Evolutionary conservation across 1,284 basidiomycete genomes (phyloP).

Genomic region (Xerocomus nothofagi): DNA sequence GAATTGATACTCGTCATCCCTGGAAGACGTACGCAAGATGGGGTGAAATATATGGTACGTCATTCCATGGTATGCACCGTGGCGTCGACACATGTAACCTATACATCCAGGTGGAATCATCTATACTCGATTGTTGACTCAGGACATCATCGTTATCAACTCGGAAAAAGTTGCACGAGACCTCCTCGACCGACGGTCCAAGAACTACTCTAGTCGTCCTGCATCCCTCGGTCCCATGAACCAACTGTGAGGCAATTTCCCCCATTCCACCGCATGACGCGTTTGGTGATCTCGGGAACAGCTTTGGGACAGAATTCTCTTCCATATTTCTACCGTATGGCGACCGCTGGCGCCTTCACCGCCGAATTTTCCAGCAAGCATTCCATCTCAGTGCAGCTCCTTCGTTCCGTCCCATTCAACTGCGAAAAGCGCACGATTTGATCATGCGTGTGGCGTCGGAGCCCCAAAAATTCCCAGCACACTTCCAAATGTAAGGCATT

Average conservation of each 20-base stretch:
- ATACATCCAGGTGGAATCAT: constrained; percentile 17
- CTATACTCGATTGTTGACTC: constrained; percentile 21
- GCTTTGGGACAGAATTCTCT: constrained; percentile 21
- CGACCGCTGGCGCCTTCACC: constrained; percentile 29
- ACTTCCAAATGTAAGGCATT: constrained; percentile 23
- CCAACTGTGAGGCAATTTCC: constrained; percentile 19
- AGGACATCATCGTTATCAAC: constrained; percentile 23
- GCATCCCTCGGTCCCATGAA: constrained; percentile 9
- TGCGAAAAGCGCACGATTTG: constrained; percentile 23
- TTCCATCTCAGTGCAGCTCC: constrained; percentile 19
- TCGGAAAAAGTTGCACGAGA: constrained; percentile 27
- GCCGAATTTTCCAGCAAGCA: constrained; percentile 30
- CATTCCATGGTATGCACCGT: neutral
- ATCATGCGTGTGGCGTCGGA: constrained; percentile 10
- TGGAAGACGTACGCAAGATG: constrained; percentile 27
- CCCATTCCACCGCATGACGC: neutral
- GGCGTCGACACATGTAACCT: neutral
- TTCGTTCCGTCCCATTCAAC: constrained; percentile 24
- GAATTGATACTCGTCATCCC: constrained; percentile 18
- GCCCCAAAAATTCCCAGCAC: constrained; percentile 6
- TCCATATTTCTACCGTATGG: constrained; percentile 27
- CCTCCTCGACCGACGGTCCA: constrained; percentile 22
- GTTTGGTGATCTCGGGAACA: constrained; percentile 1
- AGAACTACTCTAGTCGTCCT: constrained; percentile 27
- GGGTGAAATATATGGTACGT: constrained; percentile 25